phyloP scores from a whole-genome alignment of 2,329 filamentous ascomycete genomes.

The Sporothrix inflata region DNA sequence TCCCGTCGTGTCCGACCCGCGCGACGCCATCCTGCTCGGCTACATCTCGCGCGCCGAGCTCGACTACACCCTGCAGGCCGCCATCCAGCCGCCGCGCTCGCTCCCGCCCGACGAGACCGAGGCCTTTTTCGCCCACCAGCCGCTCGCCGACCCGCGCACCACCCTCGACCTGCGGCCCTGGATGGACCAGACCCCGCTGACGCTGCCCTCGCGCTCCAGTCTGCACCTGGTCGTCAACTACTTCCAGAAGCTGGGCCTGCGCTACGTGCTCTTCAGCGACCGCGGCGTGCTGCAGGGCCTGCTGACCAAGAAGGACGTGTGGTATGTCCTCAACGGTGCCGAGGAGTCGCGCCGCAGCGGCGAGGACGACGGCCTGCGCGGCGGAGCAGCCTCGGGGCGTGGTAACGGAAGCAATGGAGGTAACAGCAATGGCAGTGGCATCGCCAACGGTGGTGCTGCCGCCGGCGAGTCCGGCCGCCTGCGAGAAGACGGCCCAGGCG shows the following conservation, averaged over 20 bases:
- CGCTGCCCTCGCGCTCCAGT: constrained; percentile 73
- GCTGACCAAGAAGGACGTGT: constrained; percentile 96
- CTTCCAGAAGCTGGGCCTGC: constrained; percentile 90
- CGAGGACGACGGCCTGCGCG: constrained; percentile 60
- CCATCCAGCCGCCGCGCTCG: constrained; percentile 57
- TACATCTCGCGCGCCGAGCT: constrained; percentile 95
- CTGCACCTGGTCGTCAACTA: constrained; percentile 87
- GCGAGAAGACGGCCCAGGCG: constrained; percentile 46
- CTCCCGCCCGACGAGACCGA: constrained; percentile 74
- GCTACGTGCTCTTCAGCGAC: constrained; percentile 87
- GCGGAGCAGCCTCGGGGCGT: background rate
- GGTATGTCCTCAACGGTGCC: constrained; percentile 84
- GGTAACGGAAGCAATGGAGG: background rate
- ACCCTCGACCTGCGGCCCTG: constrained; percentile 90
- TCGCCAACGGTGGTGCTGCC: background rate
- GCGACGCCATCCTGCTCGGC: constrained; percentile 78
- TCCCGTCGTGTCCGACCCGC: constrained; percentile 79
- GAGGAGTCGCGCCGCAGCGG: constrained; percentile 59
- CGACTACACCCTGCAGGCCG: constrained; percentile 73
- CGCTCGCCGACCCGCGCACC: constrained; percentile 73
- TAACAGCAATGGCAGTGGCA: background rate
- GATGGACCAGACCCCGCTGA: constrained; percentile 99
- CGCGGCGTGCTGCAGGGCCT: constrained; percentile 80
- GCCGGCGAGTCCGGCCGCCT: constrained; percentile 41
- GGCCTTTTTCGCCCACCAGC: constrained; percentile 79